These are phyloP conservation scores for Tritrichomonas musculus DNA, from an alignment of 208 protist genomes.

Conservation along the genomic window DNA sequence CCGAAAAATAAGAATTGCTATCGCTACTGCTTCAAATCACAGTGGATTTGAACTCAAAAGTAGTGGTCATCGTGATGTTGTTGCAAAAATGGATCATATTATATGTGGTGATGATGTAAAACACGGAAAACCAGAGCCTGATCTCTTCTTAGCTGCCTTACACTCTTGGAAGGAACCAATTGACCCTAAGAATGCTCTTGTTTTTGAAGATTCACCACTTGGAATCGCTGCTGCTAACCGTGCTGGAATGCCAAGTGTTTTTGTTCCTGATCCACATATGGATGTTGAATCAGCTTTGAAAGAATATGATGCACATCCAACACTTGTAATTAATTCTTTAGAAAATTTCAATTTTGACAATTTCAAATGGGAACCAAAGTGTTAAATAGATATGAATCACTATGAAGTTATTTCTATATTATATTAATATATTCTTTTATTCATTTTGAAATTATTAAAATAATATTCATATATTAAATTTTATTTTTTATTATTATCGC, in stretches of 20 bases:
- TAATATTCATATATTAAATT: no score
- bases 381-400: no score
- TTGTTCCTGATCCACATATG: not conserved
- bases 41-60: not conserved
- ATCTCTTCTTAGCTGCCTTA: not conserved
- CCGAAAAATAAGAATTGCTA: not conserved
- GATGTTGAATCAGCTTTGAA: not conserved
- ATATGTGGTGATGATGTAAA: not conserved
- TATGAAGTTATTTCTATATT: no score
- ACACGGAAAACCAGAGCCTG: constrained; percentile 11
- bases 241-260: not conserved
- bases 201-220: constrained; percentile 25
- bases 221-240: not conserved
- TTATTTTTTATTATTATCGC: no score
- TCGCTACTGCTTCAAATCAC: not conserved
- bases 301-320: not conserved
- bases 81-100: not conserved
- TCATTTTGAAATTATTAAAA: no score
- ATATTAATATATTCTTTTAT: no score
- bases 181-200: not conserved
- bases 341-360: not conserved
- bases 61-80: not conserved
- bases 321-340: not conserved
- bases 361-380: not conserved
- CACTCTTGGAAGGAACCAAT: not conserved